A percentile compares a stretch with the other conserved stretches of the same genome.
These are phyloP conservation scores for Globisporangium splendens DNA, from an alignment of 352 stramenopile genomes.

Conservation along the genomic window DNA sequence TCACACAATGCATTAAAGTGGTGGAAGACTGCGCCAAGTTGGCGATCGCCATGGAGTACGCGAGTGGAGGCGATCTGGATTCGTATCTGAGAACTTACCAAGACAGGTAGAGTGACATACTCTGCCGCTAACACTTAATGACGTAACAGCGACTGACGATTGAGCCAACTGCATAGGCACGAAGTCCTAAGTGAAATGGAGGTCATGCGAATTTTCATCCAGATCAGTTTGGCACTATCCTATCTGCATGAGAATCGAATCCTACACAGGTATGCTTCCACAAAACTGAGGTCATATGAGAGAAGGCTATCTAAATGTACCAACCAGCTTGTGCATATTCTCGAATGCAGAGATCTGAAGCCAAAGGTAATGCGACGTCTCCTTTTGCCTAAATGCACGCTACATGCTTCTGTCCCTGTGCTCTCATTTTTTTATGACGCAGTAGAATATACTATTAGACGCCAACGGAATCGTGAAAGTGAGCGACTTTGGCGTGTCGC, in stretches of 20 bases:
- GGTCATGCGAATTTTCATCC: slow-evolving; percentile 70
- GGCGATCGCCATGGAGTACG: slow-evolving; percentile 77
- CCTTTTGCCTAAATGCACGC: no score
- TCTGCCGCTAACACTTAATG: slow-evolving; percentile 3
- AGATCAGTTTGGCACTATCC: slow-evolving; percentile 48
- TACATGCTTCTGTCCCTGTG: neutral
- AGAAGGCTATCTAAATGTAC: no score
- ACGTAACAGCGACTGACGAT: slow-evolving; percentile 3
- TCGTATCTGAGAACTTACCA: slow-evolving; percentile 24
- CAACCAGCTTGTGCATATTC: neutral
- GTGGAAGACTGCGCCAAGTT: slow-evolving; percentile 15
- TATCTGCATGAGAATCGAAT: slow-evolving; percentile 61
- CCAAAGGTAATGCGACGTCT: slow-evolving; percentile 41
- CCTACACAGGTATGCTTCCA: slow-evolving; percentile 44
- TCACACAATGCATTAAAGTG: slow-evolving; percentile 56
- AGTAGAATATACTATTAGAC: slow-evolving; percentile 57
- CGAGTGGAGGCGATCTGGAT: slow-evolving; percentile 57
- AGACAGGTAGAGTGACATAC: slow-evolving; percentile 6
- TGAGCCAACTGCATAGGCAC: no score
- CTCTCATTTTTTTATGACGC: neutral
- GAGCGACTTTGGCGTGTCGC: slow-evolving; percentile 66
- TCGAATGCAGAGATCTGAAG: slow-evolving; percentile 48
- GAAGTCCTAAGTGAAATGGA: slow-evolving; percentile 25
- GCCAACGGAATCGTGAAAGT: slow-evolving; percentile 59
- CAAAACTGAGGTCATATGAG: no score